Conservation (phyloP, 495 filamentous ascomycete genomes). For the Lophium mytilinum region DNA sequence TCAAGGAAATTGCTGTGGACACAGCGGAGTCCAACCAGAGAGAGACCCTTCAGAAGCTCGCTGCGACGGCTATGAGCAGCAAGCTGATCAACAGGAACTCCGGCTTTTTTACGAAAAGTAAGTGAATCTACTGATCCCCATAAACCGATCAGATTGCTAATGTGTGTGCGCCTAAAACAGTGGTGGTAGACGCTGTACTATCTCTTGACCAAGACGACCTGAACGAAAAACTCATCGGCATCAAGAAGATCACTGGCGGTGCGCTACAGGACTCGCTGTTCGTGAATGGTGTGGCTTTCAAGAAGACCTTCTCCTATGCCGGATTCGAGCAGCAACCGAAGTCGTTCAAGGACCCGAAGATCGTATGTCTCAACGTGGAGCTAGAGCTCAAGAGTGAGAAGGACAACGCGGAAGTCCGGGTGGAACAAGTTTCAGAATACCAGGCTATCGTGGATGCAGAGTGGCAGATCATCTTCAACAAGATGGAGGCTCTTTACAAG, state of each 20-base stretch:
- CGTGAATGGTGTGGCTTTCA: slow-evolving; percentile 97
- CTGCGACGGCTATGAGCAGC: slow-evolving; percentile 97
- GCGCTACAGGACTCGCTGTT: slow-evolving; percentile 95
- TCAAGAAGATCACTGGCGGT: slow-evolving; percentile 96
- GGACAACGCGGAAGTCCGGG: slow-evolving; percentile 95
- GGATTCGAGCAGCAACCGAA: slow-evolving; percentile 99
- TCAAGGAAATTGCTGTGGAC: slow-evolving; percentile 92
- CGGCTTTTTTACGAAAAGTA: slow-evolving; percentile 95
- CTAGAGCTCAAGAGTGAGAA: slow-evolving; percentile 97
- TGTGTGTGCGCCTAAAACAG: slow-evolving; percentile 27
- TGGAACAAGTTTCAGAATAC: slow-evolving; percentile 98
- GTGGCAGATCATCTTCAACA: slow-evolving; percentile 99
- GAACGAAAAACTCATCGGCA: slow-evolving; percentile 94
- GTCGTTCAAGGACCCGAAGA: slow-evolving; percentile 83
- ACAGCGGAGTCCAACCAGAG: slow-evolving; percentile 78
- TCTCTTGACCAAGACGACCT: slow-evolving; percentile 96
- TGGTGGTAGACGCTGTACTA: slow-evolving; percentile 96
- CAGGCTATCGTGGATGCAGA: slow-evolving; percentile 98
- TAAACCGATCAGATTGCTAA: neutral
- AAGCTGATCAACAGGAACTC: slow-evolving; percentile 98
- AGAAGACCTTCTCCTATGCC: slow-evolving; percentile 99
- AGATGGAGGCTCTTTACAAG: slow-evolving; percentile 86
- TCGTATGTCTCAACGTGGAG: slow-evolving; percentile 95
- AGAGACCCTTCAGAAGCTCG: slow-evolving; percentile 82
- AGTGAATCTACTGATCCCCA: slow-evolving; percentile 23